Evolutionary conservation across 2,329 filamentous ascomycete species (phyloP), one percentile per base, ranked within the genome.

Genomic region (Pseudocercospora fijiensis): DNA sequence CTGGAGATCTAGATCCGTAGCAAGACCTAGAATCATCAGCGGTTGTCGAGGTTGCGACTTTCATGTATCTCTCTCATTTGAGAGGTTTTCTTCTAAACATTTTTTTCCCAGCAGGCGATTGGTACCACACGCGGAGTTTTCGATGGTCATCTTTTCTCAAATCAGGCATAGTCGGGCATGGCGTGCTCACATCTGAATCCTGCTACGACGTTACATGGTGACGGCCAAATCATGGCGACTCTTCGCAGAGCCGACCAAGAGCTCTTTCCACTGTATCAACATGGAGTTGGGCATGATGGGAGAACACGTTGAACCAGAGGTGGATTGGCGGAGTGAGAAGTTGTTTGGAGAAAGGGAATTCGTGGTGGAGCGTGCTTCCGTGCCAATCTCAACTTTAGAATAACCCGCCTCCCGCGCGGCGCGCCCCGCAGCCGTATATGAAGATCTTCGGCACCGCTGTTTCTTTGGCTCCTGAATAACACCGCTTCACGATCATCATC

Each of bases 391-490:
- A 37, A 37, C 33, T 16, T 11, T 33, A 33, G 13, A 33, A n/a
- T n/a, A n/a, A n/a, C n/a, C 30, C 30, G 30, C 30, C 30, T 33
- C 30, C 47, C 49, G 9, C 24, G 49, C 20, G 24, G 20, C 49
- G 9, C 24, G 49, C 20, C 8, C 49, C 49, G 24, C 24, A 52
- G 33, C 49, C 22, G 20, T 16, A 37, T 16, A 53, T 53, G 49
- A 53, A 28, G 49, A 53, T 53, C 49, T 53, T 53, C 49, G 49
- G 26, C 49, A 53, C 49, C 49, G 49, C 49, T 24, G 49, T 52
- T 52, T 52, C 24, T 52, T 16, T 49, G 18, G 8, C 22, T 20
- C 45, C 49, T 22, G 24, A 22, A 26, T 6, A n/a, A 52, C 43
- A 20, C 20, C 45, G 13, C 20, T 16, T 49, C 45, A 49, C 45